A percentile compares a stretch with the other conserved stretches of the same genome.
Conservation (phyloP, 1,139 yeast species). For the Hansenula anomala region DNA sequence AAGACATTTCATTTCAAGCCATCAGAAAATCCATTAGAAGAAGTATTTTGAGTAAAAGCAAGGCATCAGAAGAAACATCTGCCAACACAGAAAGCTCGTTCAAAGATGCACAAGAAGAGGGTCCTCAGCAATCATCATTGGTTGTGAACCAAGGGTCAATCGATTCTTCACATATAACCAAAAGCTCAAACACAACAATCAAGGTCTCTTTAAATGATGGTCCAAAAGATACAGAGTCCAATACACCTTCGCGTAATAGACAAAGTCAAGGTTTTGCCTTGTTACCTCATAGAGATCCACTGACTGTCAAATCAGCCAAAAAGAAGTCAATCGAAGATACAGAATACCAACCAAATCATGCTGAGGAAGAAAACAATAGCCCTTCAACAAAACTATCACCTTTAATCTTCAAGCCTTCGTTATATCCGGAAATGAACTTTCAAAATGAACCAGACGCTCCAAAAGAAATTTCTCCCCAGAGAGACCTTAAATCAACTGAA, state of each 20-base stretch:
- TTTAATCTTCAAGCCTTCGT: not conserved
- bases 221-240: not conserved
- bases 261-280: constrained; percentile 36
- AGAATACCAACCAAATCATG: not conserved
- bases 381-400: constrained; percentile 1
- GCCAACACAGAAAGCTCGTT: constrained; percentile 2
- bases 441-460: not conserved
- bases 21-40: constrained; percentile 26
- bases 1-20: constrained; percentile 25
- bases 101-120: constrained; percentile 13
- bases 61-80: constrained; percentile 7
- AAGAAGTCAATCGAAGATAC: constrained; percentile 7
- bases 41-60: constrained; percentile 14
- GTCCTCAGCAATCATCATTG: constrained; percentile 12
- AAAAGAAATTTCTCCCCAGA: no score
- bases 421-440: constrained; percentile 1
- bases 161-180: constrained; percentile 2
- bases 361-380: not conserved
- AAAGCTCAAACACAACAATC: constrained; percentile 17
- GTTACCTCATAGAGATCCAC: constrained; percentile 39
- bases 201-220: not conserved
- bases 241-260: constrained; percentile 12
- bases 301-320: constrained; percentile 32
- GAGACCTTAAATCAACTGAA: no score
- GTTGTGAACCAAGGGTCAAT: constrained; percentile 13